Evolutionary conservation across 2,329 filamentous ascomycete genomes (phyloP).

Genomic region (Trichoderma atroviride): DNA sequence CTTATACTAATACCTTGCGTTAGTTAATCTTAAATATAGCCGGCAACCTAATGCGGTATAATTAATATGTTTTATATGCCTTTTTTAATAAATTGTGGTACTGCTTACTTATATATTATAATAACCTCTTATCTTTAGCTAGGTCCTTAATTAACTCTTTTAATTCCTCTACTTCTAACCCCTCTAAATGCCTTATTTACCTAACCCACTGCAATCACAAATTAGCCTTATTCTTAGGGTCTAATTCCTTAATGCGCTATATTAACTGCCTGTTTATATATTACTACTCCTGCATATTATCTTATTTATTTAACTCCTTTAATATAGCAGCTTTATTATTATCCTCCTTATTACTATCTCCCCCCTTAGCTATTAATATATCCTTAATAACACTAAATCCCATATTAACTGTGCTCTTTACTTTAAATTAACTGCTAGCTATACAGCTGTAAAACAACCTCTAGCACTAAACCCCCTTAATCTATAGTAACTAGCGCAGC

Average conservation of each 20-base stretch:
- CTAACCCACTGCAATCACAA: neutral
- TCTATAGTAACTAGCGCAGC: neutral
- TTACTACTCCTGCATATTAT: neutral
- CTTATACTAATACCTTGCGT: neutral
- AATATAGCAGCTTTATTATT: neutral
- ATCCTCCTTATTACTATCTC: neutral
- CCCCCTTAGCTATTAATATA: neutral
- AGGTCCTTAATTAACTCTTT: neutral
- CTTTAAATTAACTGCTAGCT: neutral
- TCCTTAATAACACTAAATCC: neutral
- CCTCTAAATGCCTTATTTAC: neutral
- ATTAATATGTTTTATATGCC: neutral
- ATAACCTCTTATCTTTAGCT: neutral
- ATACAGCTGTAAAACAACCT: neutral
- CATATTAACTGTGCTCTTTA: neutral
- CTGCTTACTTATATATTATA: neutral
- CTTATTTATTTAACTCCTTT: neutral
- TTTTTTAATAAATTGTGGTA: neutral
- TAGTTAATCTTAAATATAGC: neutral
- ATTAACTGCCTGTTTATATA: neutral
- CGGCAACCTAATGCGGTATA: neutral
- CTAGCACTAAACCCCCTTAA: neutral
- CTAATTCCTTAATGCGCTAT: neutral
- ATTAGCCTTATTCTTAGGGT: neutral
- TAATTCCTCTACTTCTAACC: neutral